Evolutionary conservation across 2,329 filamentous ascomycete species (phyloP).

Genomic region (Pseudonectria foliicola): DNA sequence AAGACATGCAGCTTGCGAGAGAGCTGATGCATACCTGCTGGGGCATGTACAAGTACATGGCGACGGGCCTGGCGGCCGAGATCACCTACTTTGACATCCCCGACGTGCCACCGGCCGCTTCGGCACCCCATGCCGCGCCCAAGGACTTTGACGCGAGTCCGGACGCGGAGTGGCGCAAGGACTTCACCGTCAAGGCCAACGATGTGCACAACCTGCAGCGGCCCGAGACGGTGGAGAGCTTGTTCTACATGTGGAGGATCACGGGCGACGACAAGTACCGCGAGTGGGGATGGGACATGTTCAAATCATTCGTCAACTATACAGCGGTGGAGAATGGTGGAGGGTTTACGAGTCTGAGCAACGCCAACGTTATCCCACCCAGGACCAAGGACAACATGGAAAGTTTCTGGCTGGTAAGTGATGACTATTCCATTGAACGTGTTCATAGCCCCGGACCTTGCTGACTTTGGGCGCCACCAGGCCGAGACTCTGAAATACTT

Average conservation of each 20-base stretch:
- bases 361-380: slow-evolving; percentile 68
- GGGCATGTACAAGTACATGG: slow-evolving; percentile 90
- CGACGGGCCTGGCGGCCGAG: slow-evolving; percentile 86
- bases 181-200: slow-evolving; percentile 72
- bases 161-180: slow-evolving; percentile 62
- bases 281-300: slow-evolving; percentile 99
- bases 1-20: slow-evolving; percentile 77
- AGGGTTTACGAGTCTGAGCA: slow-evolving; percentile 74
- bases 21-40: slow-evolving; percentile 97
- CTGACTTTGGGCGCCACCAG: slow-evolving; percentile 33
- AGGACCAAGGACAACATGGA: slow-evolving; percentile 85
- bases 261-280: slow-evolving; percentile 84
- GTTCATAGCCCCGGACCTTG: background rate
- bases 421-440: background rate
- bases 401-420: slow-evolving; percentile 88
- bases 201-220: slow-evolving; percentile 91
- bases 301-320: slow-evolving; percentile 81
- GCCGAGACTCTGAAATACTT: slow-evolving; percentile 98
- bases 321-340: slow-evolving; percentile 70
- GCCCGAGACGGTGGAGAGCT: slow-evolving; percentile 90
- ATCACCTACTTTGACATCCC: slow-evolving; percentile 85
- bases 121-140: slow-evolving; percentile 42
- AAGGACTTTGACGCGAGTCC: slow-evolving; percentile 42
- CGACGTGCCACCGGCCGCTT: slow-evolving; percentile 55
- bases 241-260: slow-evolving; percentile 99